Conservation (phyloP, 148 eudicot genomes). For the Fagopyrum tataricum region DNA sequence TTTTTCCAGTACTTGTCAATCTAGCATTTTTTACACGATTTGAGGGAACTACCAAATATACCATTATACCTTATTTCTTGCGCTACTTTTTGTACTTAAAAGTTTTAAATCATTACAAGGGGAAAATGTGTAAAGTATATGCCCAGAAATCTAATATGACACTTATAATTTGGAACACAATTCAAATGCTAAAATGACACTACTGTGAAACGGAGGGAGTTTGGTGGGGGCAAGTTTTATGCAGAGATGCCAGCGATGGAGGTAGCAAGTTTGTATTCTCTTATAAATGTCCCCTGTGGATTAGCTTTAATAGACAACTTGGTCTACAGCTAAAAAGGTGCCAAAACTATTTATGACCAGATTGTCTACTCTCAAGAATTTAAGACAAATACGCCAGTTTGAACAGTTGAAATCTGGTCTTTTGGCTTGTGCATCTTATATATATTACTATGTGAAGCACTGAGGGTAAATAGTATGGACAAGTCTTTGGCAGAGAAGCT, state of each 20-base stretch:
- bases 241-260: background rate
- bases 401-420: background rate
- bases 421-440: background rate
- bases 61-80: too few relatives aligned
- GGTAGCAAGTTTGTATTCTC: background rate
- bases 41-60: too few relatives aligned
- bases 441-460: background rate
- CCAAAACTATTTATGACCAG: background rate
- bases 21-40: too few relatives aligned
- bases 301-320: background rate
- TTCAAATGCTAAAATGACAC: too few relatives aligned
- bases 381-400: background rate
- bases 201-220: too few relatives aligned
- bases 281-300: background rate
- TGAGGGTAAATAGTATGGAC: background rate
- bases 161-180: too few relatives aligned
- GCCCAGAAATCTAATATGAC: too few relatives aligned
- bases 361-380: background rate
- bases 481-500: background rate
- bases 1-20: too few relatives aligned
- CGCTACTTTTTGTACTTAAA: too few relatives aligned
- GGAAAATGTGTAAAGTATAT: too few relatives aligned
- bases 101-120: too few relatives aligned
- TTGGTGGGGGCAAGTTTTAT: background rate
- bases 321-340: background rate